Evolutionary conservation across 176 grass and related monocot species (phyloP).

Genomic region (Oryza nivara): DNA sequence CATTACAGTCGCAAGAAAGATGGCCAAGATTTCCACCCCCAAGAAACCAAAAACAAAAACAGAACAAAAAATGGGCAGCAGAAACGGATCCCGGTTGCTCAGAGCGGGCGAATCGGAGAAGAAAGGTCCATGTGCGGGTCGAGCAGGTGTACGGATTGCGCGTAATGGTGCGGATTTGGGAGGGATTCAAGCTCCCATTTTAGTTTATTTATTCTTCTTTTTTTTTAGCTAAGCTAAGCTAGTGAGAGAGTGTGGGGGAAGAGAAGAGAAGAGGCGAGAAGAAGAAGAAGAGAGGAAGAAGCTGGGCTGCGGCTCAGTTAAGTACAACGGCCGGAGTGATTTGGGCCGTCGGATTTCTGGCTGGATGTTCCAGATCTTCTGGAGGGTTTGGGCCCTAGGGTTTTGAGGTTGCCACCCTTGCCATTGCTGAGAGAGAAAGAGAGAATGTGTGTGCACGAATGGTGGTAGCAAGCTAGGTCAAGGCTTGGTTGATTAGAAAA

Average conservation of each 20-base stretch:
- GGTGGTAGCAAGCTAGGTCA: too few species aligned
- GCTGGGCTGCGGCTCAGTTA: slow-evolving; percentile 47
- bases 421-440: not conserved
- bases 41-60: not conserved
- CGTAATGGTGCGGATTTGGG: slow-evolving; percentile 43
- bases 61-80: not conserved
- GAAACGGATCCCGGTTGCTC: not conserved
- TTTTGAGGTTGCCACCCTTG: slow-evolving; percentile 40
- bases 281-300: not conserved
- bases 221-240: not conserved
- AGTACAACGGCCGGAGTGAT: slow-evolving; percentile 49
- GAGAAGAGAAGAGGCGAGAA: slow-evolving; percentile 7
- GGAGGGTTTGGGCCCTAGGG: slow-evolving; percentile 76
- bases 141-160: not conserved
- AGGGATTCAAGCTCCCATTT: slow-evolving; percentile 27
- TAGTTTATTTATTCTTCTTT: not conserved
- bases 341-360: slow-evolving; percentile 24
- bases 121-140: not conserved
- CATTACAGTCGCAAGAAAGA: slow-evolving; percentile 37
- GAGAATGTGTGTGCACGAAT: not conserved
- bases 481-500: not conserved
- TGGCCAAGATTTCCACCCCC: not conserved
- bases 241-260: slow-evolving; percentile 31
- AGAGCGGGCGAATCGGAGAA: slow-evolving; percentile 34
- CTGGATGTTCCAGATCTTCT: slow-evolving; percentile 2